Evolutionary conservation across 176 grass and related monocot genomes (phyloP), one percentile per base, ranked within the genome.

Genomic region (Elaeis guineensis): DNA sequence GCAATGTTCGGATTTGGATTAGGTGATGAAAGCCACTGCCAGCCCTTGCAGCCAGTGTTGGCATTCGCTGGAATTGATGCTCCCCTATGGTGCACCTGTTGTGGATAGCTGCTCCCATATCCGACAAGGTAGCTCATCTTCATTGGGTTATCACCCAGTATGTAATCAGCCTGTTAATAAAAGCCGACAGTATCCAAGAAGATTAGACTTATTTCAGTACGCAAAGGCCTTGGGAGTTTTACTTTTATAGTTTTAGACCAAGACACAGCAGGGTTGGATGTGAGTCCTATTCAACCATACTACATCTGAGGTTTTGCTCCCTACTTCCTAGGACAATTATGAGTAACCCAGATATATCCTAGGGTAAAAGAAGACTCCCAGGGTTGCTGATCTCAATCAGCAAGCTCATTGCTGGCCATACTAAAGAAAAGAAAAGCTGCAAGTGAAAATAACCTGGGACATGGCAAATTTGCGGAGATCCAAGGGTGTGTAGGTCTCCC

Each of bases 111-210:
- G 71, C 72, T 73, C n/a, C 85, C 79, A 14, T 80, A 89, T 48
- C 85, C 90, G 18, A 95, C 82, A 17, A 95, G 75, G 72, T 95
- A 95, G 66, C 90, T 95, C 54, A 89, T 51, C 82, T 89, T 80
- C 77, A 77, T 77, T 4, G 85, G 85, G 61, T 95, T 95, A 54
- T 82, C 66, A 15, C 90, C 90, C 30, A 95, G 50, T 35, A 95
- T 72, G 51, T 95, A 95, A 28, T 89, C 76, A 11, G 58, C 82
- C 85, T 89, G 49, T 6, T 51, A 14, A 23, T 17, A 9, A 35
- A 23, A 0, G 17, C 18, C 11, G 61, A 22, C 1, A 15, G 17
- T 14, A 12, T 17, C 50, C 1, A 48, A 5, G 18, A 49, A n/a
- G 1, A 63, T 49, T 50, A 21, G 15, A 21, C 9, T 12, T 44